Evolutionary conservation across 805 yeast species (phyloP).

Genomic region (Candida cerambycidarum): DNA sequence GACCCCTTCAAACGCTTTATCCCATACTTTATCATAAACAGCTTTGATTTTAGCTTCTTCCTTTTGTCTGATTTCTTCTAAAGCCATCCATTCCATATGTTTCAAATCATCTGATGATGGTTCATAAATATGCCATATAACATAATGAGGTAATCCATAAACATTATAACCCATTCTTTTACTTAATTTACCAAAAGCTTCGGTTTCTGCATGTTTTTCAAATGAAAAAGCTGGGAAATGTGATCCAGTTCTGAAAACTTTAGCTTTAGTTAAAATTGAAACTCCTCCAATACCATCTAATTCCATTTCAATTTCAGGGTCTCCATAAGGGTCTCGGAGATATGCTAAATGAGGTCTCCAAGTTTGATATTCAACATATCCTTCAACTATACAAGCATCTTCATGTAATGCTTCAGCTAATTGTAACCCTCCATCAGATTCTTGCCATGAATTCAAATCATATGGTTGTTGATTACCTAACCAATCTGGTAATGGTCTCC

Average conservation of each 20-base stretch:
- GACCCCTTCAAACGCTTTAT: conserved; percentile 74
- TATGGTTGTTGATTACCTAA: conserved; percentile 82
- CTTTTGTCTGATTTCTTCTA: conserved; percentile 65
- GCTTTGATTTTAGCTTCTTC: conserved; percentile 64
- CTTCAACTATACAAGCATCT: conserved; percentile 96
- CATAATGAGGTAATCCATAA: conserved; percentile 90
- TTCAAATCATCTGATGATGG: conserved; percentile 89
- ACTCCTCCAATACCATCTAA: conserved; percentile 98
- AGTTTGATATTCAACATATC: conserved; percentile 94
- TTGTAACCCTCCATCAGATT: conserved; percentile 77
- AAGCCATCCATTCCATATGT: conserved; percentile 84
- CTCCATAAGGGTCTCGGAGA: conserved; percentile 91
- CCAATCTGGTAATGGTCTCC: conserved; percentile 90
- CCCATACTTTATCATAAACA: conserved; percentile 72
- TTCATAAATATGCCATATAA: conserved; percentile 95
- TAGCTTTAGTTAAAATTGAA: conserved; percentile 83
- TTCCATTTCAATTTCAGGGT: conserved; percentile 89
- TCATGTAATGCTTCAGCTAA: conserved; percentile 78
- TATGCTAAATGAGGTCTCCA: conserved; percentile 98
- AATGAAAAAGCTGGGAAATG: conserved; percentile 97
- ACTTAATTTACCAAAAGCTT: conserved; percentile 90
- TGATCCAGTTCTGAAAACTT: conserved; percentile 82
- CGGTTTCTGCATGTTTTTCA: conserved; percentile 96
- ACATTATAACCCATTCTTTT: conserved; percentile 85
- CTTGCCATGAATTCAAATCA: conserved; percentile 84